Base-by-base conservation (phyloP, 2,329 filamentous ascomycete genomes). In the Stemphylium vesicarium region DNA sequence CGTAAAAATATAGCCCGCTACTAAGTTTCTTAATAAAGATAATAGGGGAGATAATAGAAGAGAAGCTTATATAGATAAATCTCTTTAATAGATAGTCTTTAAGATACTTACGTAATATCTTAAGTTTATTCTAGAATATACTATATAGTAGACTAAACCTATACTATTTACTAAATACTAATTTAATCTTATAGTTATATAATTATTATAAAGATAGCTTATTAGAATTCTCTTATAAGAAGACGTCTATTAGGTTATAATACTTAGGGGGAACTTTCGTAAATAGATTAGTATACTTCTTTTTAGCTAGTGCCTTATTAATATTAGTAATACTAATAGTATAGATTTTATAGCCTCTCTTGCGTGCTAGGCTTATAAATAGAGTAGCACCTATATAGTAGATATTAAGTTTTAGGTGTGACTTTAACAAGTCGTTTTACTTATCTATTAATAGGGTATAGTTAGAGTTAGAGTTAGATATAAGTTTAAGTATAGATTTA, bases 21-120 rank as follows among this genome's bases (percentile, higher is more conserved):
- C 44, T 33, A 20, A 15, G 35, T 32, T 48, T 48, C 16, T 48
- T 38, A 20, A 48, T 15, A 33, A 48, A 39, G 22, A 48, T 29
- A 22, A 48, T 15, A 33, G 36, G 36, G 5, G 18, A 47, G 1
- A 15, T 11, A 9, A 32, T 9, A n/a, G 13, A 10, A 20, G 35
- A 47, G 15, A 2, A 31, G 22, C 24, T 39, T n/a, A 7, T 10
- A 3, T n/a, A n/a, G 4, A 47, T 31, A 39, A 47, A 47, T 6
- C 44, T n/a, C 22, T 47, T 47, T 3, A 7, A 33, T 1, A 43
- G 26, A 10, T 43, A 11, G n/a, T 43, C 18, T 16, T 43, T 33
- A 33, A 43, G 40, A 26, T 43, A 33, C 7, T 43, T 43, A 11
- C 26, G 26, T 16, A 43, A 26, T 20, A 33, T 26, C 29, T 43